Conservation (phyloP, 2,329 filamentous ascomycete genomes). For the Lasiodiplodia hormozganensis region DNA sequence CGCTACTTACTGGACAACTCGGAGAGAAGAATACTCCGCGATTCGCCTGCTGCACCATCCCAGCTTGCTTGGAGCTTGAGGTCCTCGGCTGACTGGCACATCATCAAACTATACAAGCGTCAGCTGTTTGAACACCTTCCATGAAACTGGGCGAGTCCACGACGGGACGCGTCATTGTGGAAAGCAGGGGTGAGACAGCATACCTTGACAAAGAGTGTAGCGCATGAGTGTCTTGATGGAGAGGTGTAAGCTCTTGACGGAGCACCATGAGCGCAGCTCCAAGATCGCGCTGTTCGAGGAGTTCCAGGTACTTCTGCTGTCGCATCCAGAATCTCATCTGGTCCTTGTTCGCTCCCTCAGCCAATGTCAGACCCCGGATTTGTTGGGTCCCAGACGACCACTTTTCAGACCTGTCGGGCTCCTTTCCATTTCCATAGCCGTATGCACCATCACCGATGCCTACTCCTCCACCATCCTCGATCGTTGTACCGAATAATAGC, state of each 20-base stretch:
- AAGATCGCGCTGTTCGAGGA: slow-evolving; percentile 79
- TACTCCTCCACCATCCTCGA: slow-evolving; percentile 55
- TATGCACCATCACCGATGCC: slow-evolving; percentile 40
- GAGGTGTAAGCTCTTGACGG: slow-evolving; percentile 83
- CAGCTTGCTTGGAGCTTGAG: slow-evolving; percentile 78
- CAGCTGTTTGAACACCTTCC: slow-evolving; percentile 31
- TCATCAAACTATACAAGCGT: slow-evolving; percentile 70
- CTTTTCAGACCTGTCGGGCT: slow-evolving; percentile 40
- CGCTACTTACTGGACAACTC: slow-evolving; percentile 76
- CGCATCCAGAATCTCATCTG: slow-evolving; percentile 87
- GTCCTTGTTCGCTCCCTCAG: slow-evolving; percentile 75
- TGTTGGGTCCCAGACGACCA: slow-evolving; percentile 43
- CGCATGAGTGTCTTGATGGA: slow-evolving; percentile 78
- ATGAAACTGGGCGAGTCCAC: background rate
- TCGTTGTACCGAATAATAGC: slow-evolving; percentile 67
- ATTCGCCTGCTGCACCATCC: slow-evolving; percentile 81
- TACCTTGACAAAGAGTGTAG: slow-evolving; percentile 82
- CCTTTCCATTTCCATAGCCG: slow-evolving; percentile 41
- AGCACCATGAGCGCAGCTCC: slow-evolving; percentile 80
- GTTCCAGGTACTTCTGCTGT: slow-evolving; percentile 93
- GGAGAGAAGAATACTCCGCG: slow-evolving; percentile 76
- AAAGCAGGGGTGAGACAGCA: slow-evolving; percentile 29
- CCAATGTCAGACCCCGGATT: slow-evolving; percentile 70
- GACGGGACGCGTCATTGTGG: background rate
- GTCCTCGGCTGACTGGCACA: slow-evolving; percentile 82